phyloP scores from a whole-genome alignment of 2,329 filamentous ascomycete genomes.

The Botrytis hyacinthi region DNA sequence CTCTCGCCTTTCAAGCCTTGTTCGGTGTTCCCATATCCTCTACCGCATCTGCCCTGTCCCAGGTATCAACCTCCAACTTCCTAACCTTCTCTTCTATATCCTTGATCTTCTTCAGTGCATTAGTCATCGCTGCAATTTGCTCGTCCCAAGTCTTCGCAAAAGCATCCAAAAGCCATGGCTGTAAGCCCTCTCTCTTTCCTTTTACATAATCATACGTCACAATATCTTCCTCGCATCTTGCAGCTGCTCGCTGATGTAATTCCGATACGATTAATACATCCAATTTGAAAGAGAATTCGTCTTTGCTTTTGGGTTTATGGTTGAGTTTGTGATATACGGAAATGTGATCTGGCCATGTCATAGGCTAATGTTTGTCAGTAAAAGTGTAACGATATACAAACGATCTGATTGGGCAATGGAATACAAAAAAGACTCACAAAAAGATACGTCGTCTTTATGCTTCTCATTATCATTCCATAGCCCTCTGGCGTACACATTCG shows the following conservation, averaged over 20 bases:
- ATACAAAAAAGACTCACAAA: constrained; percentile 58
- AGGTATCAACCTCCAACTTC: constrained; percentile 67
- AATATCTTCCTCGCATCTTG: constrained; percentile 73
- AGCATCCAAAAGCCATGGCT: constrained; percentile 59
- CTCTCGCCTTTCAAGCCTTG: not conserved
- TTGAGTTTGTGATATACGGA: constrained; percentile 80
- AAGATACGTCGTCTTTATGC: constrained; percentile 82
- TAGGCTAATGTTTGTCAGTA: constrained; percentile 50
- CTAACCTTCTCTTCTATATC: constrained; percentile 58
- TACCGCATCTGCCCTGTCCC: constrained; percentile 68
- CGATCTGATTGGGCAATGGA: not conserved
- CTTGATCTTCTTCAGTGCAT: constrained; percentile 60
- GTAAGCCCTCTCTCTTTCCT: constrained; percentile 55
- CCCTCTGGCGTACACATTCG: constrained; percentile 65
- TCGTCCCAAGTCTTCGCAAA: constrained; percentile 58
- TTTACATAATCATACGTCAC: constrained; percentile 72
- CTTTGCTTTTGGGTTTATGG: constrained; percentile 16
- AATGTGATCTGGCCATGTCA: constrained; percentile 79
- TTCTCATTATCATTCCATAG: constrained; percentile 73
- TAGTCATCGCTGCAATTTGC: constrained; percentile 58
- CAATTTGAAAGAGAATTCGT: constrained; percentile 53
- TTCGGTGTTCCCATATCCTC: constrained; percentile 60
- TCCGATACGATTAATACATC: constrained; percentile 72
- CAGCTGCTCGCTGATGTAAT: constrained; percentile 67
- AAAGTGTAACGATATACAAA: not conserved